Percentiles rank a stretch among this genome's conserved stretches.
Evolutionary conservation across 306 rosid species (phyloP).

Genomic region (Fagus crenata): DNA sequence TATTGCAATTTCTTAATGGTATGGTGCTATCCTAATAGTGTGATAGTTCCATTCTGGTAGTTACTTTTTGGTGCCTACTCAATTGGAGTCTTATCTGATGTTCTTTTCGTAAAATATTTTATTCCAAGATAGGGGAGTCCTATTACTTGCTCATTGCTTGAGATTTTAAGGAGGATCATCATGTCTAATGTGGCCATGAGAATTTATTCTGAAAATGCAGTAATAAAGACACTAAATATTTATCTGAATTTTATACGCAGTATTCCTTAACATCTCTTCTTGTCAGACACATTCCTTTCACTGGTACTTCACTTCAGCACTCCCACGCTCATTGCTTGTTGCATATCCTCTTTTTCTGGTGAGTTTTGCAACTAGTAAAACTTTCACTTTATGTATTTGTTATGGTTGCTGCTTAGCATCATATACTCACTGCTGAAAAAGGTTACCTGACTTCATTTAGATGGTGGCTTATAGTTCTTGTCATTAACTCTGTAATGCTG

Average conservation of each 20-base stretch:
- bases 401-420: background rate
- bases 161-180: background rate
- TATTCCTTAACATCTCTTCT: slow-evolving; percentile 46
- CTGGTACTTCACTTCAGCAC: slow-evolving; percentile 96
- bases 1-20: no score
- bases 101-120: background rate
- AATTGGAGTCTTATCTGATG: background rate
- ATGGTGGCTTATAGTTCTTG: slow-evolving; percentile 14
- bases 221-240: background rate
- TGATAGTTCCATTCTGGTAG: background rate
- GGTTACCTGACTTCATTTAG: slow-evolving; percentile 10
- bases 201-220: background rate
- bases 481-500: slow-evolving; percentile 20
- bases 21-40: background rate
- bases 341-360: slow-evolving; percentile 93
- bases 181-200: background rate
- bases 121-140: background rate
- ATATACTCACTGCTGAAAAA: background rate
- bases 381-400: background rate
- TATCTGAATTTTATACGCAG: background rate
- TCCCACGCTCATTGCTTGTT: slow-evolving; percentile 86
- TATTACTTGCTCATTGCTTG: background rate
- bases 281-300: slow-evolving; percentile 75
- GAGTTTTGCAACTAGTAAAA: slow-evolving; percentile 28
- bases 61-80: background rate